Evolutionary conservation across 1,284 basidiomycete species (phyloP).

Genomic region (Schizophyllum amplum): DNA sequence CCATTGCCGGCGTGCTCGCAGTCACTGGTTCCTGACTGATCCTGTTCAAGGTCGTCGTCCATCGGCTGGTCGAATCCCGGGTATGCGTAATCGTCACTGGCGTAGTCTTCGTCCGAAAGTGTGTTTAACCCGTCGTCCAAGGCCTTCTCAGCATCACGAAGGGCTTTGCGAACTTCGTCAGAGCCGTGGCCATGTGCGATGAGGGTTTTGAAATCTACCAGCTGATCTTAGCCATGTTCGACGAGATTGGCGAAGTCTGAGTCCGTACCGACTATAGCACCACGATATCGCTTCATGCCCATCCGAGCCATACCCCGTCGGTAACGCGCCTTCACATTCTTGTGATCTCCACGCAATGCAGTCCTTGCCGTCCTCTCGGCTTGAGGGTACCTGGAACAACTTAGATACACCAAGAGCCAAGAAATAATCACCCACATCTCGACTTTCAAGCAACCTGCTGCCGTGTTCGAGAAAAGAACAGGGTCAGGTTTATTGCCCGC

Average conservation of each 20-base stretch:
- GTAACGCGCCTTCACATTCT: constrained; percentile 33
- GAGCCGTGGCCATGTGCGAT: constrained; percentile 26
- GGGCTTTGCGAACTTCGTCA: constrained; percentile 20
- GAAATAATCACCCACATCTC: constrained; percentile 22
- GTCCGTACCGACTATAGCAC: constrained; percentile 28
- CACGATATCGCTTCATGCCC: constrained; percentile 23
- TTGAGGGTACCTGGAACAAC: constrained; percentile 26
- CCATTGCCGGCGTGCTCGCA: constrained; percentile 40
- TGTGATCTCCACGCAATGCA: constrained; percentile 33
- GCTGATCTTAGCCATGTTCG: neutral
- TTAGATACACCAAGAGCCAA: neutral
- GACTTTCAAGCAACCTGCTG: constrained; percentile 32
- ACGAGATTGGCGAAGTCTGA: no score
- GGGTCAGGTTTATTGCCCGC: constrained; percentile 19
- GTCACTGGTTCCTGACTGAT: constrained; percentile 38
- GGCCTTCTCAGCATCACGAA: constrained; percentile 16
- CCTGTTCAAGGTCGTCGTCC: constrained; percentile 25
- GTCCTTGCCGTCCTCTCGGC: constrained; percentile 33
- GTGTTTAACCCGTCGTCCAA: constrained; percentile 21
- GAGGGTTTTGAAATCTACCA: constrained; percentile 30
- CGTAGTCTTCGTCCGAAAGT: constrained; percentile 17
- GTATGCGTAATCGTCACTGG: constrained; percentile 25
- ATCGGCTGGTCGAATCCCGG: constrained; percentile 20
- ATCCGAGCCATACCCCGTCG: constrained; percentile 34
- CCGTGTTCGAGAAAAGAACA: constrained; percentile 31